A percentile compares a stretch with the other conserved stretches of the same genome.
Evolutionary conservation across 495 filamentous ascomycete genomes (phyloP).

Genomic region (Diplogelasinospora grovesii): DNA sequence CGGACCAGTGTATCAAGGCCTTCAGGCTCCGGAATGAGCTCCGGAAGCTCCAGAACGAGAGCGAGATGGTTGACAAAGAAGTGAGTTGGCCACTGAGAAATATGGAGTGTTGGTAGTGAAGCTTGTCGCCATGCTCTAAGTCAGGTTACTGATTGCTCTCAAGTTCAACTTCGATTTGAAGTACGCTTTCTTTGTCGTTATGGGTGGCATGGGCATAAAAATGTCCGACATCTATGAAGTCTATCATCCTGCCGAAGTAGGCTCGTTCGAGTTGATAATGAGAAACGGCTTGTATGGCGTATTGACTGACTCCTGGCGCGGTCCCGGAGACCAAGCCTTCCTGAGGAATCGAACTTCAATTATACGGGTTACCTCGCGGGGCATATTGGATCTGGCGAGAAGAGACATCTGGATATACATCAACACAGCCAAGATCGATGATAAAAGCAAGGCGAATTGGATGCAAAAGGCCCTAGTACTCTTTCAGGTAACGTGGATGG

Average conservation of each 20-base stretch:
- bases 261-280: too few species aligned
- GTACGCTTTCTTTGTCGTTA: constrained; percentile 9
- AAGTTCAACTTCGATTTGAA: constrained; percentile 6
- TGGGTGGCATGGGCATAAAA: constrained; percentile 2
- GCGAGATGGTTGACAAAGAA: too few species aligned
- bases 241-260: too few species aligned
- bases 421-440: constrained; percentile 1
- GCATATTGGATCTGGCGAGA: too few species aligned
- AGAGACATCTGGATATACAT: too few species aligned
- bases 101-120: too few species aligned
- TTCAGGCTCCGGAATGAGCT: neutral
- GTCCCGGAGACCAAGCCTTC: too few species aligned
- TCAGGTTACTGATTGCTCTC: neutral
- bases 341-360: too few species aligned
- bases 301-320: neutral
- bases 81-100: neutral
- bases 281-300: neutral
- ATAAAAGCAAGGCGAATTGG: constrained; percentile 29
- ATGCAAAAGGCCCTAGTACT: constrained; percentile 24
- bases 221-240: too few species aligned
- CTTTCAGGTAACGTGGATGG: constrained; percentile 29
- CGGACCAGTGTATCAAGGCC: constrained; percentile 2
- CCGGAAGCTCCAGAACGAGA: neutral
- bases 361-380: too few species aligned
- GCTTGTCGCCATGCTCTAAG: neutral